phyloP scores from a whole-genome alignment of 352 stramenopile species.

The Blastocystis hominis region DNA sequence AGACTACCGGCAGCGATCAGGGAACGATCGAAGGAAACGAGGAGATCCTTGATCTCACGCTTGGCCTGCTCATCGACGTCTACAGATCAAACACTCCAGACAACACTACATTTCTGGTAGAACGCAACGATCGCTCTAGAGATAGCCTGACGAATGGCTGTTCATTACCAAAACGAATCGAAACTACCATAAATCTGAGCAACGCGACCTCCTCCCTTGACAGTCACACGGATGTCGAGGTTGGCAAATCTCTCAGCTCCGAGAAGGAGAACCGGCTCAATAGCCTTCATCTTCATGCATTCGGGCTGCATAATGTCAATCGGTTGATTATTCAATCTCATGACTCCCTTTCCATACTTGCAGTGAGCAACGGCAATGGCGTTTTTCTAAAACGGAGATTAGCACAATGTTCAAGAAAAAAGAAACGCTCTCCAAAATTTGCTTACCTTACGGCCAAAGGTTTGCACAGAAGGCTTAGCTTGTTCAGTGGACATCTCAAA shows the following conservation, averaged over 20 bases:
- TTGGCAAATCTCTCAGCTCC: slow-evolving; percentile 2
- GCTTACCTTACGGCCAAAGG: slow-evolving; percentile 45
- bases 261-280: too few relatives aligned
- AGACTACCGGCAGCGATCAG: slow-evolving; percentile 69
- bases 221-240: background rate
- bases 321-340: background rate
- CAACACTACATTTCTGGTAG: slow-evolving; percentile 93
- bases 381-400: background rate
- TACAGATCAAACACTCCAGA: slow-evolving; percentile 57
- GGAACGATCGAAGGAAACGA: slow-evolving; percentile 94
- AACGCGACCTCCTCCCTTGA: slow-evolving; percentile 1
- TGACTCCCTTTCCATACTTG: background rate
- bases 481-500: too few relatives aligned
- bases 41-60: slow-evolving; percentile 96
- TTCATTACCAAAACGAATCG: too few relatives aligned
- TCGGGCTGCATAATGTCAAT: too few relatives aligned
- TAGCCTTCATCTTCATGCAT: too few relatives aligned
- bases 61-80: slow-evolving; percentile 97
- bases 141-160: slow-evolving; percentile 92
- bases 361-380: slow-evolving; percentile 23
- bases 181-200: slow-evolving; percentile 41
- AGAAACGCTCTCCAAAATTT: background rate
- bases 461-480: slow-evolving; percentile 6
- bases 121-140: slow-evolving; percentile 97
- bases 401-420: background rate